Base-by-base conservation (phyloP, 2,329 filamentous ascomycete genomes). In the Epichloe uncinata region DNA sequence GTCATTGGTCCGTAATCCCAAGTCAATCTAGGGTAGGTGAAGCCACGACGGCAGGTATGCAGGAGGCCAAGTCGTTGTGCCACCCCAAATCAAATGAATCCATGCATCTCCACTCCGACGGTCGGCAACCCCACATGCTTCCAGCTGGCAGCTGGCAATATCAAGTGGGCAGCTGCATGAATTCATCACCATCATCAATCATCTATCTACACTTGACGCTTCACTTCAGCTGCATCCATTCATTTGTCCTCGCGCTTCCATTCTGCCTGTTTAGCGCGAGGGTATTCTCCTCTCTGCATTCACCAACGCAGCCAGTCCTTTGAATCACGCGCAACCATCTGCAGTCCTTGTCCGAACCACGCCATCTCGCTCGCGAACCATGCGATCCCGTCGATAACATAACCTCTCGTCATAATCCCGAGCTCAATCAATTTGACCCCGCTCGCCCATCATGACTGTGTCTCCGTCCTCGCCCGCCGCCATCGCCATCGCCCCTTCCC, bases 121-220 rank as follows among this genome's bases (percentile, higher is more conserved):
- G 30, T 2, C 30, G 30, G 30, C 30, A 9, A 30, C 30, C 26
- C 26, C 30, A 30, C 30, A 78, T 58, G 56, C 81, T 78, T 5
- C 2, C 1, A 15, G 38, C 45, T 26, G 37, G 22, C 45, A 48
- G 37, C 45, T 48, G 45, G 20, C 45, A 49, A 50, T 20, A 37
- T 45, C 49, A 43, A 42, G 44, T 50, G 45, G 49, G 44, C 38
- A 43, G 38, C 34, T 42, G 45, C 37, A 48, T 30, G 36, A 36
- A 38, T n/a, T 47, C 45, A n/a, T 30, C 18, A 8, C 18, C 18
- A 18, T 30, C n/a, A n/a, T 34, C 43, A 26, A 13, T 30, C n/a
- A 3, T 33, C 42, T 11, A 5, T 33, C 42, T n/a, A 12, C 42
- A 44, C 38, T 42, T 13, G 36, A 18, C 36, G 13, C 4, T 30